A percentile compares a stretch with the other conserved stretches of the same genome.
Evolutionary conservation across 2,329 filamentous ascomycete species (phyloP).

Genomic region (Emergomyces orientalis): DNA sequence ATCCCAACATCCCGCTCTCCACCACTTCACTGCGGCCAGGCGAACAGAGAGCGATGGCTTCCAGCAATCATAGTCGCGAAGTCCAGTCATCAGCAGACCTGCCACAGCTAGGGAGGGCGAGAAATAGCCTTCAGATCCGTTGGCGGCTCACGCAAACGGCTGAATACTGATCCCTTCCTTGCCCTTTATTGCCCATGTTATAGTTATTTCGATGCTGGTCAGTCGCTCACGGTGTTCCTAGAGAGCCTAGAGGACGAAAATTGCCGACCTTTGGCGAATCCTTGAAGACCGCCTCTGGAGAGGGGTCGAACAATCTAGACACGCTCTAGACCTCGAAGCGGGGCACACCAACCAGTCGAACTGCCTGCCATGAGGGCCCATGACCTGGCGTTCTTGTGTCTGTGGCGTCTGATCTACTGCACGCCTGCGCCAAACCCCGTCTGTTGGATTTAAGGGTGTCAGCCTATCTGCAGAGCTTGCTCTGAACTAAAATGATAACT

Average conservation of each 20-base stretch:
- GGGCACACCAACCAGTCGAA: background rate
- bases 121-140: background rate
- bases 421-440: conserved; percentile 10
- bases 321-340: conserved; percentile 6
- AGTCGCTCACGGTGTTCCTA: background rate
- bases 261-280: conserved; percentile 6
- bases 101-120: background rate
- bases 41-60: background rate
- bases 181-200: background rate
- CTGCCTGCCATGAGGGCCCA: background rate
- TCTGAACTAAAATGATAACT: background rate
- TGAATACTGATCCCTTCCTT: background rate
- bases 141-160: background rate
- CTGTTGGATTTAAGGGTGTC: conserved; percentile 9
- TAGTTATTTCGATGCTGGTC: background rate
- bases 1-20: background rate
- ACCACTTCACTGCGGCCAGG: background rate
- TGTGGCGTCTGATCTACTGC: conserved; percentile 8
- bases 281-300: background rate
- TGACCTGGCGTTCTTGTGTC: conserved; percentile 1
- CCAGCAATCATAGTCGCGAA: background rate
- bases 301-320: conserved; percentile 8
- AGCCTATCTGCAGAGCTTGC: conserved; percentile 5
- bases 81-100: background rate
- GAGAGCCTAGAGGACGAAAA: background rate